A percentile compares a stretch with the other conserved stretches of the same genome.
Conservation (phyloP, 768 basidiomycete species). For the Kwoniella europaea region DNA sequence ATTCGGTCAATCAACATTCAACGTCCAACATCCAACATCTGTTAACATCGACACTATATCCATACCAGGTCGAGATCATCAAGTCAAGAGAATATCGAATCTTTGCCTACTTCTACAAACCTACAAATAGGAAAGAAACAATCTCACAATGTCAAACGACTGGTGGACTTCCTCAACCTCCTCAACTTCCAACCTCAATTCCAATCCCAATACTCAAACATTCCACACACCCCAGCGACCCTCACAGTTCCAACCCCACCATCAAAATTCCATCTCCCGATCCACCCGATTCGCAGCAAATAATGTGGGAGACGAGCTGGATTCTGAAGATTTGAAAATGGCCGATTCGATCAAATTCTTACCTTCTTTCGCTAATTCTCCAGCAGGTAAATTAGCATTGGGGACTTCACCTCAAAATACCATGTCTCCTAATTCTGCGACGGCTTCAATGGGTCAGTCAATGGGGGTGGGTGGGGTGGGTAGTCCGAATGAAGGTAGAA, state of each 20-base stretch:
- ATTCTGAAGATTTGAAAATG: slow-evolving; percentile 46
- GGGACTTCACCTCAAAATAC: slow-evolving; percentile 23
- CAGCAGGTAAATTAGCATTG: slow-evolving; percentile 46
- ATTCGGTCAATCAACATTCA: no score
- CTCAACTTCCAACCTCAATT: not conserved
- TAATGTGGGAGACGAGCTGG: slow-evolving; percentile 41
- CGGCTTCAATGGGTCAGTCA: not conserved
- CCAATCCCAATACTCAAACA: not conserved
- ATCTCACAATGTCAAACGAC: slow-evolving; percentile 27
- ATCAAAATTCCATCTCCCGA: not conserved
- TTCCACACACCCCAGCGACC: slow-evolving; percentile 28
- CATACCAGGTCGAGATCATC: no score
- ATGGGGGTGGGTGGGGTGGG: not conserved
- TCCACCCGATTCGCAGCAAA: not conserved
- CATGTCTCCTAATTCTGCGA: not conserved
- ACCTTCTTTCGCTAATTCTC: slow-evolving; percentile 44
- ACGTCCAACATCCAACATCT: no score
- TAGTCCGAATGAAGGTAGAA: slow-evolving; percentile 30
- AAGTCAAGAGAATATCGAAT: no score
- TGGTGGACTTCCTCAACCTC: slow-evolving; percentile 37
- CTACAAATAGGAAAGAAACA: no score
- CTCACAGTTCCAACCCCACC: not conserved
- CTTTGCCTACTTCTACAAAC: no score
- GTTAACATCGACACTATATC: no score
- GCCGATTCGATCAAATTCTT: slow-evolving; percentile 49